Conservation (phyloP, 805 yeast species). For the Metschnikowia drakensbergensis region DNA sequence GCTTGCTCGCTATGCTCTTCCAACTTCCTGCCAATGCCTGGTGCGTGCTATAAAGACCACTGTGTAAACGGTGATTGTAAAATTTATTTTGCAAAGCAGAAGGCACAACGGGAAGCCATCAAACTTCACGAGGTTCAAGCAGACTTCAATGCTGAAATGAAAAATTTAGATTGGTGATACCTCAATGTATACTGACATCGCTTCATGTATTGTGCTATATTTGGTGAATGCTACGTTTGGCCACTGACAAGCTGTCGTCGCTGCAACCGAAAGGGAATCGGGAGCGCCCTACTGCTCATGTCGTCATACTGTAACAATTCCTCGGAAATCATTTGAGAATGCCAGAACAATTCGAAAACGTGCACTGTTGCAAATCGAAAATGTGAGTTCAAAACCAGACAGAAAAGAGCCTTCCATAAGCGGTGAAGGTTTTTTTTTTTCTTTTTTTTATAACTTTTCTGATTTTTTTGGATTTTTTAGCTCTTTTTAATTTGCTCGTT, state of each 20-base stretch:
- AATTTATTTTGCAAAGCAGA: conserved; percentile 51
- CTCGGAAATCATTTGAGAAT: background rate
- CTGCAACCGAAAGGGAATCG: conserved; percentile 7
- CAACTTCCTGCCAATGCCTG: conserved; percentile 15
- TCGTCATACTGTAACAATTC: background rate
- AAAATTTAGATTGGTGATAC: background rate
- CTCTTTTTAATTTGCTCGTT: background rate
- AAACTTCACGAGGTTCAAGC: background rate
- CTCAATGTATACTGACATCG: background rate
- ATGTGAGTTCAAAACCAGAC: conserved; percentile 3
- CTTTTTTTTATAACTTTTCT: conserved; percentile 7
- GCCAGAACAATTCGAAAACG: background rate
- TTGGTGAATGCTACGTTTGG: background rate
- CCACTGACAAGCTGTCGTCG: conserved; percentile 9
- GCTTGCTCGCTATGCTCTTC: conserved; percentile 23
- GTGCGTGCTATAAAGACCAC: conserved; percentile 10
- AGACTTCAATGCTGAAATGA: background rate
- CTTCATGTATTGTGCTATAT: background rate
- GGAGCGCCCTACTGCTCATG: conserved; percentile 3
- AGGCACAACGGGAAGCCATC: conserved; percentile 22
- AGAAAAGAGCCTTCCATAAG: conserved; percentile 7
- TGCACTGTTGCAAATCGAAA: background rate
- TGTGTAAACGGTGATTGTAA: conserved; percentile 69
- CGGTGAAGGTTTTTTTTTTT: conserved; percentile 7
- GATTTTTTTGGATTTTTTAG: conserved; percentile 12